Conservation (phyloP, 176 grass and related monocot genomes). For the Lolium rigidum region DNA sequence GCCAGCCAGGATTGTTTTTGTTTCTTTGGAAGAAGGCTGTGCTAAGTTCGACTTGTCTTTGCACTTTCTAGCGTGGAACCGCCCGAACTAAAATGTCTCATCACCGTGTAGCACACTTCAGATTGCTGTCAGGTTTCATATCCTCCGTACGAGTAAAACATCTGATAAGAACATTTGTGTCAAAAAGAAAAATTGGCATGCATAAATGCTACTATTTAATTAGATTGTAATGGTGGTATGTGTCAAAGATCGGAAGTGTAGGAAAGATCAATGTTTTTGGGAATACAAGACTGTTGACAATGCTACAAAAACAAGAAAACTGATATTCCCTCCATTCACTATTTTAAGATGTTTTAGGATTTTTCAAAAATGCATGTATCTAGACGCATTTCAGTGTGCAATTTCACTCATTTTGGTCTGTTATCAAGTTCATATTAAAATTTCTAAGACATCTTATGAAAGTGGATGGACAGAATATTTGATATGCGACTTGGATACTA, state of each 20-base stretch:
- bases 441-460: no score
- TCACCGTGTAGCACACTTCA: not conserved
- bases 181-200: not conserved
- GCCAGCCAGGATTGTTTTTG: not conserved
- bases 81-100: not conserved
- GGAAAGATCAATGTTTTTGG: no score
- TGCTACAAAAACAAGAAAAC: no score
- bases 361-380: no score
- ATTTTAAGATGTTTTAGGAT: no score
- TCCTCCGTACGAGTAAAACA: not conserved
- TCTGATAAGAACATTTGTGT: not conserved
- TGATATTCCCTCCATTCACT: no score
- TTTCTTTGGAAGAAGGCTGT: not conserved
- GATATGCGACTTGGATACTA: no score
- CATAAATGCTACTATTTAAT: not conserved
- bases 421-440: no score
- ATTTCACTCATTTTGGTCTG: no score
- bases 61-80: slow-evolving; percentile 26
- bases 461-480: no score
- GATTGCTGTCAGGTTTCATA: not conserved
- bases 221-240: not conserved
- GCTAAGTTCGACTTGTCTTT: slow-evolving; percentile 34
- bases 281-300: no score
- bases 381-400: no score
- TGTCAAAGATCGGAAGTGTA: not conserved